phyloP scores from a whole-genome alignment of 1,284 basidiomycete genomes.

The Amylostereum areolatum region DNA sequence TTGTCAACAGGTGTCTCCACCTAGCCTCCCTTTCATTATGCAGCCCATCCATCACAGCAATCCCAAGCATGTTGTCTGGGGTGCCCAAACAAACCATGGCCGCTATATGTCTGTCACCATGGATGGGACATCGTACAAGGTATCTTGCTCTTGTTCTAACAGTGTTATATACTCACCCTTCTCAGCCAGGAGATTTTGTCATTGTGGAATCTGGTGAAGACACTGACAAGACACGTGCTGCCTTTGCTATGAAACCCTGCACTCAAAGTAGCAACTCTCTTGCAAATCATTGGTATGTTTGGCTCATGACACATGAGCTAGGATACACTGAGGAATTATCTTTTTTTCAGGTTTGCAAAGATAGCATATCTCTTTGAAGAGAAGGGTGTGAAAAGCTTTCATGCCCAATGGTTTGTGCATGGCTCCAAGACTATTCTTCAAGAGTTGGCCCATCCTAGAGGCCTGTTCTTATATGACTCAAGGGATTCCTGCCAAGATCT shows the following conservation, averaged over 20 bases:
- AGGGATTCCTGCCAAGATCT: slow-evolving; percentile 45
- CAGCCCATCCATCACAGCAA: slow-evolving; percentile 34
- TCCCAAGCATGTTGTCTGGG: slow-evolving; percentile 46
- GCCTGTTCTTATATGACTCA: slow-evolving; percentile 41
- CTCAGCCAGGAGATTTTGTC: slow-evolving; percentile 52
- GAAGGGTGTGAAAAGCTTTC: slow-evolving; percentile 39
- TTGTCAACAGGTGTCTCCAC: neutral
- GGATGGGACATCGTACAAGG: slow-evolving; percentile 50
- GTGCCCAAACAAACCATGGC: slow-evolving; percentile 20
- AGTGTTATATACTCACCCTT: slow-evolving; percentile 1
- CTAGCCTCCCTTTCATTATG: slow-evolving; percentile 15
- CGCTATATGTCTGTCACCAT: slow-evolving; percentile 35
- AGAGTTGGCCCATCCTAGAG: slow-evolving; percentile 54
- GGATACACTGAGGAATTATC: neutral
- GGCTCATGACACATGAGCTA: slow-evolving; percentile 2
- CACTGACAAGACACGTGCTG: slow-evolving; percentile 29
- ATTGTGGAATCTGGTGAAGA: slow-evolving; percentile 52
- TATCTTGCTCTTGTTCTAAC: slow-evolving; percentile 18
- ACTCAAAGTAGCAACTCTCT: slow-evolving; percentile 36
- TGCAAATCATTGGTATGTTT: slow-evolving; percentile 41
- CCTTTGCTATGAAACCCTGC: slow-evolving; percentile 28
- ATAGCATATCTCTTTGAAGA: slow-evolving; percentile 55
- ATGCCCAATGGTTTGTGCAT: slow-evolving; percentile 62
- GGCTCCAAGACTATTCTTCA: slow-evolving; percentile 60
- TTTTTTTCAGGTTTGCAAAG: slow-evolving; percentile 47